Evolutionary conservation across 208 protist species (phyloP).

Genomic region (Wallacemonas sp.): DNA sequence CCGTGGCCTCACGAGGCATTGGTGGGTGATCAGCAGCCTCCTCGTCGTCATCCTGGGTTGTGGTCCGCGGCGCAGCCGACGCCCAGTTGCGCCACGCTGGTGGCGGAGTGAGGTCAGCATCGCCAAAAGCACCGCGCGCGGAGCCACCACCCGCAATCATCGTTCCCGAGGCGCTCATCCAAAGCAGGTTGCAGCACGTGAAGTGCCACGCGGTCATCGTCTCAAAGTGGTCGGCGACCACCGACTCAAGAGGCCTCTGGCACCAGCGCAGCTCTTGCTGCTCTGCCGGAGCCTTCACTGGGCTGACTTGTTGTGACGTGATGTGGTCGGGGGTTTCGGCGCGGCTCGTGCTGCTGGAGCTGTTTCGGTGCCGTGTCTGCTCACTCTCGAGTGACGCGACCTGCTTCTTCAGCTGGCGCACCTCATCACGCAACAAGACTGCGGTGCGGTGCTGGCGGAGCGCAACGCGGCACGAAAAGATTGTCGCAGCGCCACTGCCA

Average conservation of each 20-base stretch:
- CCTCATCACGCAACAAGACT: constrained; percentile 1
- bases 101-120: background rate
- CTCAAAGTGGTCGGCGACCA: constrained; percentile 2
- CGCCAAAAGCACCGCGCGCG: constrained; percentile 4
- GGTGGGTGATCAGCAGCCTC: background rate
- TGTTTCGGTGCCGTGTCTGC: background rate
- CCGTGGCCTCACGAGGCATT: background rate
- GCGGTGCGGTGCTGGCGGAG: background rate
- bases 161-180: background rate
- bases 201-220: constrained; percentile 30
- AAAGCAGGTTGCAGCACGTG: constrained; percentile 26
- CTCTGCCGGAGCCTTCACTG: background rate
- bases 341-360: constrained; percentile 12
- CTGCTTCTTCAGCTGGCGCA: constrained; percentile 12
- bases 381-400: constrained; percentile 7
- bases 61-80: background rate
- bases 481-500: background rate
- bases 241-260: background rate
- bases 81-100: background rate
- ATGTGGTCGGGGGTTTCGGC: background rate
- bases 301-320: background rate
- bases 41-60: constrained; percentile 3
- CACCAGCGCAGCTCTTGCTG: no score
- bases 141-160: background rate
- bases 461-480: background rate